Evolutionary conservation across 2,329 filamentous ascomycete genomes (phyloP), one percentile per base, ranked within the genome.

Genomic region (Ascochyta clinopodiicola): DNA sequence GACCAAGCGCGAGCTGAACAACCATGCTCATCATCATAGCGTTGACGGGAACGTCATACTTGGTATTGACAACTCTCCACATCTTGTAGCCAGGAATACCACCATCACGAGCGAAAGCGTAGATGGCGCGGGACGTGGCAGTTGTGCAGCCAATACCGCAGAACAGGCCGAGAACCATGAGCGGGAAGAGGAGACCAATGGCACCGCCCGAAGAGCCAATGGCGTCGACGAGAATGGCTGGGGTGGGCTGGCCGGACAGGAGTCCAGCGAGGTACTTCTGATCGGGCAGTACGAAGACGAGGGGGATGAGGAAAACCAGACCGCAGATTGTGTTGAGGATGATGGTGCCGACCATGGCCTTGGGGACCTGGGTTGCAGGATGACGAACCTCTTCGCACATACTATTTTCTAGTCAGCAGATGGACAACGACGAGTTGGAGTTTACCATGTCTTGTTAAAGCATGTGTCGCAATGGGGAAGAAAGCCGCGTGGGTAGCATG

Each of bases 321-420:
- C 88, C 88, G 58, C 82, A 84, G 60, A 88, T 68, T 44, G 82
- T 85, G 80, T 91, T 90, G 75, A 90, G 81, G 63, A 86, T 61
- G 63, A 90, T 81, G 60, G 88, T 88, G 24, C 63, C 79, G 40
- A 90, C 86, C 85, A 91, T 89, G 64, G 88, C 88, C 73, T 88
- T 88, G 63, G 88, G 88, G 7, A 90, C 87, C 72, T 90, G 88
- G 2, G 81, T 84, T 0, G 86, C 80, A 5, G 88, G 88, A 43
- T 85, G 77, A 68, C 83, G 80, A 12, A 90, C 87, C 72, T 91
- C 88, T 75, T 91, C 88, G 66, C 87, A 90, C 88, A 90, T 91
- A 59, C 84, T 88, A 32, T n/a, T 35, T 27, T 6, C 43, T 44
- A 56, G 62, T 74, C 60, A 75, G 73, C 62, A 50, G 24, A 40